Evolutionary conservation across 306 rosid species (phyloP).

Genomic region (Vigna trinervia): DNA sequence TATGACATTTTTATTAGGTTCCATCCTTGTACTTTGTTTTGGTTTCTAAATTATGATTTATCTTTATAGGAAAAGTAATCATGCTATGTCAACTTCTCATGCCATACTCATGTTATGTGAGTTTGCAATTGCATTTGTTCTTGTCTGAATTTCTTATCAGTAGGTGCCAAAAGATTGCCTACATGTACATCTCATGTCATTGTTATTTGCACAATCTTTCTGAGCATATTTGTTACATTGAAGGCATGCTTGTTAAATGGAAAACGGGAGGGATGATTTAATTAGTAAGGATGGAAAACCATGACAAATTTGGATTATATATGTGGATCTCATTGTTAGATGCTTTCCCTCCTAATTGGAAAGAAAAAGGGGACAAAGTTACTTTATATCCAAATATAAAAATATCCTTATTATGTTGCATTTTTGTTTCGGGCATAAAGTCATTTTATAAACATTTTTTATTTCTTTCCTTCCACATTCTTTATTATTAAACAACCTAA

Average conservation of each 20-base stretch:
- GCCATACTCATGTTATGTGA: not conserved
- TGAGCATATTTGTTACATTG: conserved; percentile 6
- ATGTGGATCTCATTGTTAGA: not conserved
- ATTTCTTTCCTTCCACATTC: no score
- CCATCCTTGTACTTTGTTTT: conserved; percentile 4
- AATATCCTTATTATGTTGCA: no score
- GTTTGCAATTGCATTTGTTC: conserved; percentile 22
- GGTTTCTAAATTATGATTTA: not conserved
- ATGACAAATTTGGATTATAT: not conserved
- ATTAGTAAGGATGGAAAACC: not conserved
- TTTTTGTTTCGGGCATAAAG: no score
- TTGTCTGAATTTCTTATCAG: conserved; percentile 4
- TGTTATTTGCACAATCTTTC: conserved; percentile 12
- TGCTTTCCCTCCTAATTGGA: not conserved
- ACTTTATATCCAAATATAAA: not conserved
- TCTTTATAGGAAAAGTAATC: not conserved
- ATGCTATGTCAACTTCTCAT: not conserved
- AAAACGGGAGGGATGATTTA: no score
- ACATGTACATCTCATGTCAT: not conserved
- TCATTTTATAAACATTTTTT: no score
- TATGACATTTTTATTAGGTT: conserved; percentile 21
- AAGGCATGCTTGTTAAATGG: not conserved
- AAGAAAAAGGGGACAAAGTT: not conserved
- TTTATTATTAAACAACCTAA: no score
- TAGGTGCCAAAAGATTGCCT: not conserved